Evolutionary conservation across 2,329 filamentous ascomycete genomes (phyloP).

Genomic region (Fusarium lateritium): DNA sequence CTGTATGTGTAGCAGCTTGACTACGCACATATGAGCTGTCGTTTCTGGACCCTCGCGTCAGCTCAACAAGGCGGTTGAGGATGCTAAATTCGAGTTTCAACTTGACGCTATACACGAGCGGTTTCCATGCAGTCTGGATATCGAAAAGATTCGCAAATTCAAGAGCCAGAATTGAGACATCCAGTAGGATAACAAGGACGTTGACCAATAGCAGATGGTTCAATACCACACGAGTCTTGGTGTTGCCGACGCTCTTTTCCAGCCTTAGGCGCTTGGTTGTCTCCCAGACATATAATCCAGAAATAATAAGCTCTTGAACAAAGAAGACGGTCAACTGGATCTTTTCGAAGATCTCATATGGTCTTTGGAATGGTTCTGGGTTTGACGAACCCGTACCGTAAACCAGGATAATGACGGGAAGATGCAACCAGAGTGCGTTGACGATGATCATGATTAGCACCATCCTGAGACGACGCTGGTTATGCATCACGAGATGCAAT

Average conservation of each 20-base stretch:
- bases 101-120: slow-evolving; percentile 54
- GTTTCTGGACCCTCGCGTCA: slow-evolving; percentile 36
- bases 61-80: slow-evolving; percentile 53
- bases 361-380: slow-evolving; percentile 36
- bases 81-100: slow-evolving; percentile 58
- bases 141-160: slow-evolving; percentile 57
- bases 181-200: slow-evolving; percentile 58
- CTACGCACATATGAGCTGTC: slow-evolving; percentile 43
- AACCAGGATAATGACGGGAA: slow-evolving; percentile 68
- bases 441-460: slow-evolving; percentile 71
- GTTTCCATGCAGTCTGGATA: slow-evolving; percentile 45
- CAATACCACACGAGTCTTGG: slow-evolving; percentile 33
- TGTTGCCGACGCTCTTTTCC: slow-evolving; percentile 52
- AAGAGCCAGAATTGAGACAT: slow-evolving; percentile 53
- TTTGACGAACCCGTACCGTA: slow-evolving; percentile 63
- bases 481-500: slow-evolving; percentile 70
- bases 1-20: slow-evolving; percentile 15
- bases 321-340: slow-evolving; percentile 70
- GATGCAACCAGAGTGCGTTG: slow-evolving; percentile 66
- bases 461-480: slow-evolving; percentile 62
- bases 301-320: slow-evolving; percentile 68
- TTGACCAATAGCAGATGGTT: slow-evolving; percentile 62
- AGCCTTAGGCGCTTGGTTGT: slow-evolving; percentile 63
- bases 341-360: slow-evolving; percentile 65
- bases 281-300: slow-evolving; percentile 67